Base-by-base conservation (phyloP, 2,329 filamentous ascomycete species). In the Davidsoniella eucalypti region DNA sequence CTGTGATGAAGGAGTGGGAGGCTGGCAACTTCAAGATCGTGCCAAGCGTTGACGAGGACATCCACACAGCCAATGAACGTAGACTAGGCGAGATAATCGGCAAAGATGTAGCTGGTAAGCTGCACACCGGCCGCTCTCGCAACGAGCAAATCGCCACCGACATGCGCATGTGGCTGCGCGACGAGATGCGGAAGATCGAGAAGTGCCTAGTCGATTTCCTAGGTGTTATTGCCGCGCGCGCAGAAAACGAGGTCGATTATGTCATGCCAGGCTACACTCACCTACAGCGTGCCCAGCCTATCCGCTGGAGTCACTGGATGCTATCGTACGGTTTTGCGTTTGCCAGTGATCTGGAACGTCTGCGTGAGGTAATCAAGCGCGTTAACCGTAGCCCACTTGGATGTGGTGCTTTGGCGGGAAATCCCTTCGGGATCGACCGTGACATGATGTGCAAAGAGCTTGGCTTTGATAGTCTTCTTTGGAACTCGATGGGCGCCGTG, bases 141-240 rank as follows among this genome's bases (percentile, higher is more conserved):
- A 94, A 94, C 61, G 87, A 95, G 66, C 87, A 94, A 67, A 79
- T 94, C 51, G 87, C 81, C 44, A 88, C 82, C 18, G 87, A 94
- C 60, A 90, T 94, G 84, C 80, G 87, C 54, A 70, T 94, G 63
- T 95, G 87, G 87, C 67, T 94, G 55, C 75, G 86, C 41, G 80
- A 88, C 56, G 74, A 83, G 67, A 69, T 94, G 52, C 73, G 72
- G 51, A 70, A 71, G 55, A 76, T 94, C 47, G 85, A 93, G 58
- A 63, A 58, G 36, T 77, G 80, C 58, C 71, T 94, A 4, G 69
- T 77, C 41, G 73, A 76, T 50, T 75, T 94, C 57, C 68, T 94
- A 39, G 70, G 76, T 58, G 82, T 87, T 44, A 76, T 80, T 12
- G 73, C 78, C 36, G 67, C 69, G 44, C 75, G 85, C 25, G 84